Evolutionary conservation across 176 grass and related monocot genomes (phyloP), one percentile per base, ranked within the genome.

Genomic region (Hordeum marinum): DNA sequence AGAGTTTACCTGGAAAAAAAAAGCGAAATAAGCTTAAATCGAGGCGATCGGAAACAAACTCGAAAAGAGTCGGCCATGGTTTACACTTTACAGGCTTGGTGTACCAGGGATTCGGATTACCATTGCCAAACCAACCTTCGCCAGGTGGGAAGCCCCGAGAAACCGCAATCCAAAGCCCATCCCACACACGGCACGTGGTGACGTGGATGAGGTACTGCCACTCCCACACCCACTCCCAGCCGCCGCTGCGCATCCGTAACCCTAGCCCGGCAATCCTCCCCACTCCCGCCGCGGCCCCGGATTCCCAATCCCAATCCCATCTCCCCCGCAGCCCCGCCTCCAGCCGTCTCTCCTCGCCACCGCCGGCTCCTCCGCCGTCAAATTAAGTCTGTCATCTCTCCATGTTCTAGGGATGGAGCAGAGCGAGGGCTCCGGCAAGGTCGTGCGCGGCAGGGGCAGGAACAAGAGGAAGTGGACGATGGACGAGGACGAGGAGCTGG

Each of bases 391-490:
- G 0, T 21, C 18, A 7, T 14, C 2, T 71, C n/a, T 88, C 31
- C 4, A 50, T 6, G 13, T n/a, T n/a, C n/a, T n/a, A n/a, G 29
- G 29, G 29, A 29, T 29, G 29, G 29, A 29, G n/a, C n/a, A n/a
- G 1, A 29, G 2, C 2, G 29, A 29, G 29, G 29, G 29, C 29
- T 29, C 29, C 29, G 29, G 71, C 31, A 79, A n/a, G 45, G 5
- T 67, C 5, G n/a, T 87, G 37, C 80, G 84, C 0, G 84, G 88
- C 27, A 86, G 88, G 72, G 88, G 88, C 20, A 90, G 79, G 32
- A 90, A 90, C 20, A 90, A 83, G 82, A 83, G 84, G 88, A 90
- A 65, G 65, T 90, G 84, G 79, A 78, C 88, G 45, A 21, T 74
- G 32, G 65, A 86, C 71, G 79, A 83, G 58, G 84, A 90, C 3